Evolutionary conservation across 345 rosid species (phyloP), one percentile per base, ranked within the genome.

Genomic region (Hibiscus syriacus): DNA sequence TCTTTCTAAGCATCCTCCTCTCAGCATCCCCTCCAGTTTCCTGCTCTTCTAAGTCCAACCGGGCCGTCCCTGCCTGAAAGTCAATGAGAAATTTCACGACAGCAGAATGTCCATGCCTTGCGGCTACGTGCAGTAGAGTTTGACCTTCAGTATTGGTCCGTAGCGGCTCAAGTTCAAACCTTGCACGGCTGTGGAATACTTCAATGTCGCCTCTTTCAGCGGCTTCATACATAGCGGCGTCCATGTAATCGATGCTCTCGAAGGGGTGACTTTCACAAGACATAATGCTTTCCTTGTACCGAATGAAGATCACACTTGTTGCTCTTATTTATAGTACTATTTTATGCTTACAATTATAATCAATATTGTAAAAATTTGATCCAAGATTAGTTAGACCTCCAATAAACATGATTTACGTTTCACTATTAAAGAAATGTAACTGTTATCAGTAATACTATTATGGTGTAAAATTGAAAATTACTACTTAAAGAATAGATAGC

Each of bases 91-190:
- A 9, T 39, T 32, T 20, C 2, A 41, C 68, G 2, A 46, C 13
- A 16, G 17, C 19, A 9, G 2, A 11, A 2, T 11, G 16, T 10
- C 68, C 64, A 9, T 3, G 52, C 23, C 26, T 70, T 1, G 69
- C 75, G 3, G 69, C 72, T 19, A 55, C 16, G 63, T 76, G 70
- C 9, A 68, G 4, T 2, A 73, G 77, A 45, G 34, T 63, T 43
- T 69, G 53, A 17, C 59, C 66, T n/a, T 55, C 7, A 4, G n/a
- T 39, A 32, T 69, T 74, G 45, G 27, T 58, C 64, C 0, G 64
- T 9, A 58, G 64, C 41, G 45, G 17, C 45, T 32, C 16, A 17
- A 58, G 45, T 17, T 58, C 16, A 34, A 0, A 34, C 16, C 26
- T 8, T 17, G 3, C 13, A 5, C 0, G 17, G 0, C 1, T 17